Percentiles rank a stretch among this genome's conserved stretches.
Evolutionary conservation across 1,284 basidiomycete genomes (phyloP).

Genomic region (Ceratobasidium sp.): DNA sequence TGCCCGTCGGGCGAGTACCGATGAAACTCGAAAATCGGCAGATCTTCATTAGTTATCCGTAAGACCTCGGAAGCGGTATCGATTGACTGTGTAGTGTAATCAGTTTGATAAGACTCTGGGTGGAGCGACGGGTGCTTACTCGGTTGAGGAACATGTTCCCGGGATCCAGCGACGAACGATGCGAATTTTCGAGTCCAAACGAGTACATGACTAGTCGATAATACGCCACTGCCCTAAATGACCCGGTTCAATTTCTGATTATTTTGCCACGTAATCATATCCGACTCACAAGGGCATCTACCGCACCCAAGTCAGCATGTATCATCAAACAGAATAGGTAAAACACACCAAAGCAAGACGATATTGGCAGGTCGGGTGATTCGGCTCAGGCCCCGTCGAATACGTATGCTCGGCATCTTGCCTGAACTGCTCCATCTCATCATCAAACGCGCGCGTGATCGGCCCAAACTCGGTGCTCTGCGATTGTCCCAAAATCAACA

Average conservation of each 20-base stretch:
- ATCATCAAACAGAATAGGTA: conserved; percentile 15
- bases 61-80: conserved; percentile 76
- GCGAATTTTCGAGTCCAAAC: conserved; percentile 85
- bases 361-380: conserved; percentile 30
- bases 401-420: conserved; percentile 73
- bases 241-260: conserved; percentile 48
- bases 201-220: conserved; percentile 85
- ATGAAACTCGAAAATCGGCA: conserved; percentile 81
- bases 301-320: conserved; percentile 58
- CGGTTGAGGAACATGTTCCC: conserved; percentile 76
- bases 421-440: conserved; percentile 65
- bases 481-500: not conserved
- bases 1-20: conserved; percentile 86
- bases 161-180: conserved; percentile 69
- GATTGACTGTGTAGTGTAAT: conserved; percentile 65
- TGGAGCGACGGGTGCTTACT: conserved; percentile 56
- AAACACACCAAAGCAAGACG: conserved; percentile 57
- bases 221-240: conserved; percentile 72
- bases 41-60: conserved; percentile 68
- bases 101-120: not conserved
- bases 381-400: conserved; percentile 64
- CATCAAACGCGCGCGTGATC: conserved; percentile 71
- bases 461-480: conserved; percentile 73
- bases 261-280: not conserved
- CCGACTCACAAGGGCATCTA: conserved; percentile 76